Evolutionary conservation across 768 basidiomycete species (phyloP).

Genomic region (Russula dissimulans): DNA sequence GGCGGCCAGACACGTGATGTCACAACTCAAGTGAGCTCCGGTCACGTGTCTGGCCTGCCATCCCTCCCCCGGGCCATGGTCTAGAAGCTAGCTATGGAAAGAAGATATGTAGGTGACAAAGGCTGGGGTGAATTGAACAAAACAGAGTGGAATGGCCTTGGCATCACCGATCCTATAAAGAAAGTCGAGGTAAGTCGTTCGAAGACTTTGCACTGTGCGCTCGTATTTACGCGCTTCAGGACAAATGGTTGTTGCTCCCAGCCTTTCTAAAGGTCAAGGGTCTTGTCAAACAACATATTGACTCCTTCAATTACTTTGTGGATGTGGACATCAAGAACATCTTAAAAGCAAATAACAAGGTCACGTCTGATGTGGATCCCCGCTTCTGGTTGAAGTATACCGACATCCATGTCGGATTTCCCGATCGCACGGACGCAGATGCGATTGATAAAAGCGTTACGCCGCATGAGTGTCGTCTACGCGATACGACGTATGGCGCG

Average conservation of each 20-base stretch:
- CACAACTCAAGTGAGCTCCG: too few species aligned
- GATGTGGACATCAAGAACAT: conserved; percentile 97
- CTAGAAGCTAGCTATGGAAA: neutral
- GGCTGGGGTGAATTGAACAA: conserved; percentile 53
- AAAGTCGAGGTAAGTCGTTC: conserved; percentile 65
- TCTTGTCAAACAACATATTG: conserved; percentile 97
- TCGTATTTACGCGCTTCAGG: conserved; percentile 37
- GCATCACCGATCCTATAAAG: conserved; percentile 85
- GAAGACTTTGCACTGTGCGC: neutral
- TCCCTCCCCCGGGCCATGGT: neutral
- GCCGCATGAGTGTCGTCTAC: conserved; percentile 93
- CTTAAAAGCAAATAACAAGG: conserved; percentile 84
- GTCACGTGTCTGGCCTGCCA: too few species aligned
- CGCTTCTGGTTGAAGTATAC: conserved; percentile 95
- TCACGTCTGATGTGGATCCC: conserved; percentile 95
- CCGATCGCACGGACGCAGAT: conserved; percentile 78
- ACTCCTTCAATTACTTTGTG: conserved; percentile 98
- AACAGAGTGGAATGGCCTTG: conserved; percentile 65
- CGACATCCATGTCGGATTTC: conserved; percentile 89
- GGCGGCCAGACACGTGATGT: neutral
- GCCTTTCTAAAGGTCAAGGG: conserved; percentile 97
- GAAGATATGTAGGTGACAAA: conserved; percentile 26
- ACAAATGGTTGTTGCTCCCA: conserved; percentile 97
- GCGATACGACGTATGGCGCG: conserved; percentile 91
- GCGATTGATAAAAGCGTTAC: conserved; percentile 77